Evolutionary conservation across 23 red algal species (phyloP).

Genomic region (Gracilaria vermiculophylla): DNA sequence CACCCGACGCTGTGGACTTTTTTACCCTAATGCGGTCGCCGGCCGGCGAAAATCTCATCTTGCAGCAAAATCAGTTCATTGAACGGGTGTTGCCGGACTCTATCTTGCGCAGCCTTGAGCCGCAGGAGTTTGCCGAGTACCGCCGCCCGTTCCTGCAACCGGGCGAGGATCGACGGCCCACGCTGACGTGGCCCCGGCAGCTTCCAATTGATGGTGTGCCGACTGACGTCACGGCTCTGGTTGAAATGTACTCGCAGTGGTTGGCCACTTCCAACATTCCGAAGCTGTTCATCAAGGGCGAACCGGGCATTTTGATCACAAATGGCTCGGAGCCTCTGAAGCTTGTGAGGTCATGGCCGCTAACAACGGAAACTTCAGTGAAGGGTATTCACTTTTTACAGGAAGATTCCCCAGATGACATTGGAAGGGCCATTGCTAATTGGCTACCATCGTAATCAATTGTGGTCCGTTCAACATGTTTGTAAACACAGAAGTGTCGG

Average conservation of each 20-base stretch:
- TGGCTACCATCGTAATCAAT: slow-evolving; percentile 14
- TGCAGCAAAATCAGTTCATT: slow-evolving; percentile 24
- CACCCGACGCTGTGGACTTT: background rate
- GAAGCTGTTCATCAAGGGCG: slow-evolving; percentile 34
- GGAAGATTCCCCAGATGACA: slow-evolving; percentile 40
- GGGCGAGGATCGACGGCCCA: slow-evolving; percentile 37
- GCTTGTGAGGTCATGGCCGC: background rate
- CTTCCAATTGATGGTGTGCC: slow-evolving; percentile 27
- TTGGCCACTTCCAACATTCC: slow-evolving; percentile 23
- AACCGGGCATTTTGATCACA: slow-evolving; percentile 36
- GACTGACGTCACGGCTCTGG: background rate
- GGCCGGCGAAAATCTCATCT: slow-evolving; percentile 34
- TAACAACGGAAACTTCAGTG: slow-evolving; percentile 1
- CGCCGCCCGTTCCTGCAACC: slow-evolving; percentile 40
- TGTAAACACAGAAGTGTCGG: no score
- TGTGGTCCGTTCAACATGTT: no score
- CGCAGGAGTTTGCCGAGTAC: slow-evolving; percentile 13
- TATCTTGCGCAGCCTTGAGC: slow-evolving; percentile 6
- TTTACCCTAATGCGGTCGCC: slow-evolving; percentile 20
- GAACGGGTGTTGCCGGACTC: background rate
- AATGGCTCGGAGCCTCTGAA: background rate
- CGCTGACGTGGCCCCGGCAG: slow-evolving; percentile 26
- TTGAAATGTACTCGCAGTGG: slow-evolving; percentile 39
- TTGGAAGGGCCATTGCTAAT: slow-evolving; percentile 35
- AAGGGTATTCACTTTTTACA: slow-evolving; percentile 34